These are phyloP conservation scores for Trametes hirsuta DNA, from an alignment of 1,284 basidiomycete genomes.

Conservation along the genomic window DNA sequence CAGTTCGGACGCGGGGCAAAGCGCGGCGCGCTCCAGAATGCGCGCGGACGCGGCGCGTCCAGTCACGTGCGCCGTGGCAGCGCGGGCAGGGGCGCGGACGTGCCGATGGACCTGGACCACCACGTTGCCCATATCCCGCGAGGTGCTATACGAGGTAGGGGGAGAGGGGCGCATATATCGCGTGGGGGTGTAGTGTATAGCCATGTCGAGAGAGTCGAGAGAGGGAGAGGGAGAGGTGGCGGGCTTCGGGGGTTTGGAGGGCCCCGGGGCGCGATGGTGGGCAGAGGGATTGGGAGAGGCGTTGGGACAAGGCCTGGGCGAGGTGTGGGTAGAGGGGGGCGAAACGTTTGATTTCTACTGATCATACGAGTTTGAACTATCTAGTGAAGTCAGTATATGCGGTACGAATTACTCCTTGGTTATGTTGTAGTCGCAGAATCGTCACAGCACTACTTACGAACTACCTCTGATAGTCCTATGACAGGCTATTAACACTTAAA, in stretches of 20 bases:
- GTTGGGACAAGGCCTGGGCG: neutral
- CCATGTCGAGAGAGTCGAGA: too few species aligned
- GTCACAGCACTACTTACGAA: too few species aligned
- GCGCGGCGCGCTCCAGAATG: slow-evolving; percentile 17
- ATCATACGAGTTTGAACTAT: neutral
- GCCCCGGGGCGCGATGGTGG: neutral
- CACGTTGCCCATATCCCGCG: neutral
- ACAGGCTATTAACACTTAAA: too few species aligned
- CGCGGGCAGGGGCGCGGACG: neutral
- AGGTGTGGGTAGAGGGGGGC: neutral
- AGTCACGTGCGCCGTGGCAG: slow-evolving; percentile 3
- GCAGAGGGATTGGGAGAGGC: neutral
- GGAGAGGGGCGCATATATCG: neutral
- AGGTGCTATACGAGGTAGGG: neutral
- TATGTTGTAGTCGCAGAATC: neutral
- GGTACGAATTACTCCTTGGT: neutral
- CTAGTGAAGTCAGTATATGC: neutral
- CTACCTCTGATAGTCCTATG: too few species aligned
- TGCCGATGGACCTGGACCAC: neutral
- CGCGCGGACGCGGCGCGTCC: slow-evolving; percentile 6
- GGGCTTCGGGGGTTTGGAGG: neutral
- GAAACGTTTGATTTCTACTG: neutral
- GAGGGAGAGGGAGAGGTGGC: neutral
- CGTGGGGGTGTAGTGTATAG: neutral
- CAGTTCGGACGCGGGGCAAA: slow-evolving; percentile 69